Evolutionary conservation across 768 basidiomycete species (phyloP).

Genomic region (Auricularia cornea): DNA sequence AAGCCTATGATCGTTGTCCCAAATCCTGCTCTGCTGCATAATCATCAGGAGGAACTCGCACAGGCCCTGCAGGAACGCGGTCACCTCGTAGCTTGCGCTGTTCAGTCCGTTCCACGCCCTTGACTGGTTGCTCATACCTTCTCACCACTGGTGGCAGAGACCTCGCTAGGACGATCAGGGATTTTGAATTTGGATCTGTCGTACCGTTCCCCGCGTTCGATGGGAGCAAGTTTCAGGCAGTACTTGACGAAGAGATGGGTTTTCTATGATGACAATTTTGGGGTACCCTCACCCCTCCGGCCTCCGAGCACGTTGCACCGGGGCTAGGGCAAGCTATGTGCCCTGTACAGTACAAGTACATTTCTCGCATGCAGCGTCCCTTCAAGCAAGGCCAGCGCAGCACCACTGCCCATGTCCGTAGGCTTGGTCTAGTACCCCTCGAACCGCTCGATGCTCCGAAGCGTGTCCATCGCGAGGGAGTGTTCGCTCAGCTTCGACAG

Average conservation of each 20-base stretch:
- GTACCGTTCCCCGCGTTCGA: constrained; percentile 63
- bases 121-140: constrained; percentile 26
- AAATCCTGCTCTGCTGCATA: constrained; percentile 80
- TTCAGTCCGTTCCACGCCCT: constrained; percentile 41
- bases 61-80: constrained; percentile 48
- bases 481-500: too few relatives aligned
- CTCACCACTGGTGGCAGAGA: constrained; percentile 2
- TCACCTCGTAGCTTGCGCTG: constrained; percentile 48
- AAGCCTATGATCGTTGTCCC: constrained; percentile 83
- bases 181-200: constrained; percentile 37
- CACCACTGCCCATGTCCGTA: too few relatives aligned
- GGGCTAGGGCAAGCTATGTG: too few relatives aligned
- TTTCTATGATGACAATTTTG: constrained; percentile 32
- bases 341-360: too few relatives aligned
- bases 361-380: too few relatives aligned
- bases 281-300: too few relatives aligned
- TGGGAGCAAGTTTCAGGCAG: constrained; percentile 46
- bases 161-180: constrained; percentile 45
- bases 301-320: too few relatives aligned
- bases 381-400: too few relatives aligned
- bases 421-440: too few relatives aligned
- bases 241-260: constrained; percentile 77
- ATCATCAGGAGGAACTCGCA: constrained; percentile 90
- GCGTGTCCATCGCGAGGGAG: too few relatives aligned
- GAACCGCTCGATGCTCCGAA: too few relatives aligned